These are phyloP conservation scores for Kwoniella newhampshirensis DNA, from an alignment of 768 basidiomycete species.

Conservation along the genomic window DNA sequence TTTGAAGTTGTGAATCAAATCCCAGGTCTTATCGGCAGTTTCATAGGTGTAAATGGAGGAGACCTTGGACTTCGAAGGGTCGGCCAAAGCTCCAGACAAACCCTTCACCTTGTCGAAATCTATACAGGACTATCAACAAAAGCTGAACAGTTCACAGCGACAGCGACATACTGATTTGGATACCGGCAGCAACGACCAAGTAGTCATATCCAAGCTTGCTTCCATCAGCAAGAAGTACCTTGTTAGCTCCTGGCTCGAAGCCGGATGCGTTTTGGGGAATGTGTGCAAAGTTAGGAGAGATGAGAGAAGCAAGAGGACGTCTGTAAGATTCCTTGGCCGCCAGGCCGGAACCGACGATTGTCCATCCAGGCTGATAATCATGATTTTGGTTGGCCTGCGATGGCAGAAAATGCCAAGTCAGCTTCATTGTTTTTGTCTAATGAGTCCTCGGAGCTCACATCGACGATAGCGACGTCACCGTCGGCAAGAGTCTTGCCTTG, in stretches of 20 bases:
- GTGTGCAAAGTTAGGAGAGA: slow-evolving; percentile 71
- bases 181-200: slow-evolving; percentile 82
- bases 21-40: slow-evolving; percentile 85
- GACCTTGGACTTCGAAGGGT: slow-evolving; percentile 69
- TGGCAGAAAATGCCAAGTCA: background rate
- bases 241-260: slow-evolving; percentile 74
- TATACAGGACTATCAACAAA: slow-evolving; percentile 1
- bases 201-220: slow-evolving; percentile 74
- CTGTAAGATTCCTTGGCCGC: slow-evolving; percentile 64
- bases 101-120: slow-evolving; percentile 74
- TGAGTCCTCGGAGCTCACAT: slow-evolving; percentile 54
- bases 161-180: slow-evolving; percentile 64
- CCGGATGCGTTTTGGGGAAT: slow-evolving; percentile 68
- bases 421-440: background rate
- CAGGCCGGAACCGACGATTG: slow-evolving; percentile 87
- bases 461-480: slow-evolving; percentile 83
- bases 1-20: slow-evolving; percentile 71
- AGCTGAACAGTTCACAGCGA: background rate
- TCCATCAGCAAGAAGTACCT: slow-evolving; percentile 70
- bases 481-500: slow-evolving; percentile 67
- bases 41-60: slow-evolving; percentile 90
- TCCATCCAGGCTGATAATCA: slow-evolving; percentile 95
- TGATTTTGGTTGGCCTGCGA: slow-evolving; percentile 66
- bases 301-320: slow-evolving; percentile 65
- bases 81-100: slow-evolving; percentile 70